phyloP scores from a whole-genome alignment of 305 asterid genomes.

The Striga hermonthica region DNA sequence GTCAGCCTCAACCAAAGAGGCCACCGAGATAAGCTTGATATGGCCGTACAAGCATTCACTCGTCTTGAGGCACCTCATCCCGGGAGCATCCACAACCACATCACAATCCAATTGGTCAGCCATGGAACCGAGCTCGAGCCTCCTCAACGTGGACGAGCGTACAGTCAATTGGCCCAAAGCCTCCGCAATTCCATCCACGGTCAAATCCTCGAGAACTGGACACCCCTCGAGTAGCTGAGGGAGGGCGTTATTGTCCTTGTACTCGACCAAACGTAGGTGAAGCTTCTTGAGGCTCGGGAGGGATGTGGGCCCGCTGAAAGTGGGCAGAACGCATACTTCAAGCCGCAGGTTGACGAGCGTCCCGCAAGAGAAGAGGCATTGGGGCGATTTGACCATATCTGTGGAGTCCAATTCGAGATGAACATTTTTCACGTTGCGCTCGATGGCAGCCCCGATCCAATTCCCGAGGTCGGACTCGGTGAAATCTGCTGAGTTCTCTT shows the following conservation, averaged over 20 bases:
- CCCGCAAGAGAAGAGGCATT: neutral
- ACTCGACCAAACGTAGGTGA: neutral
- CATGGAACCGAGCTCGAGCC: neutral
- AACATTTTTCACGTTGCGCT: neutral
- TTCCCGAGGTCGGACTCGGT: too few species aligned
- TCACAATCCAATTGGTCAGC: neutral
- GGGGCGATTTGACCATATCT: neutral
- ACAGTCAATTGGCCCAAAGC: neutral
- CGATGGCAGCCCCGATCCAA: neutral
- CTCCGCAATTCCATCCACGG: neutral
- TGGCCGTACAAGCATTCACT: neutral
- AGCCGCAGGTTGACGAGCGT: neutral
- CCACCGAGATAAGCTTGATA: neutral
- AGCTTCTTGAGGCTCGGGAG: neutral
- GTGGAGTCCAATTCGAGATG: neutral
- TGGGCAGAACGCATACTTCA: neutral
- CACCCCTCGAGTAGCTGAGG: neutral
- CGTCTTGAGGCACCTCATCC: conserved; percentile 1
- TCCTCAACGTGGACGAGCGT: neutral
- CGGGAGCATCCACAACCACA: conserved; percentile 10
- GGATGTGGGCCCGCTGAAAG: neutral
- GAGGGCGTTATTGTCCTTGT: neutral
- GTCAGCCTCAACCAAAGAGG: conserved; percentile 9
- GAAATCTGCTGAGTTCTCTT: too few species aligned
- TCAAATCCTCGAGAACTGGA: conserved; percentile 7